phyloP scores from a whole-genome alignment of 2,329 filamentous ascomycete species.

The Exophiala viscosa region DNA sequence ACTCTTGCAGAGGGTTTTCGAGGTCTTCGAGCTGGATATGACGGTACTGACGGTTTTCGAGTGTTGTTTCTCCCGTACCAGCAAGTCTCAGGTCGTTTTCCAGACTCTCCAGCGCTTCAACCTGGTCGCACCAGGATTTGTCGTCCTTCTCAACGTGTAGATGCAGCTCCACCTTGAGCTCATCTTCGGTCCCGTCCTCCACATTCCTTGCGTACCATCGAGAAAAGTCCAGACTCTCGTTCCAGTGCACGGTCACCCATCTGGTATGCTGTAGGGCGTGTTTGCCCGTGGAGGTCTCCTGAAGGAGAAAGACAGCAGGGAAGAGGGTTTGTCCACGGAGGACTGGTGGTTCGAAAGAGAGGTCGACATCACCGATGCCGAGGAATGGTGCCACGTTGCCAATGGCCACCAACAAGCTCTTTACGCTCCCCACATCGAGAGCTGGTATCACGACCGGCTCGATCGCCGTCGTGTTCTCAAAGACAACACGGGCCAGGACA shows the following conservation, averaged over 20 bases:
- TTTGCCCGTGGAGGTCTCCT: background rate
- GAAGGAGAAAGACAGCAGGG: background rate
- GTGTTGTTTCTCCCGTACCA: background rate
- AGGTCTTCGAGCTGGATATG: background rate
- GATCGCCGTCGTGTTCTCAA: too few species aligned
- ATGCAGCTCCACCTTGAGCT: background rate
- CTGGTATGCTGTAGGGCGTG: background rate
- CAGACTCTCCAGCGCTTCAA: background rate
- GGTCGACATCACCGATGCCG: too few species aligned
- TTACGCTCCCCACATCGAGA: too few species aligned
- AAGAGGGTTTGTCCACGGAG: too few species aligned
- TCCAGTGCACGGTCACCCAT: background rate
- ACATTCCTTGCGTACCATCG: background rate
- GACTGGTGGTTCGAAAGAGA: too few species aligned
- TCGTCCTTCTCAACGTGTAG: background rate
- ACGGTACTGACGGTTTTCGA: background rate
- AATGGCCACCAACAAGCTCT: too few species aligned
- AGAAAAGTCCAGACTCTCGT: background rate
- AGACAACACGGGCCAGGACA: too few species aligned
- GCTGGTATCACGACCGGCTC: too few species aligned
- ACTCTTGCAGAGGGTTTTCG: background rate
- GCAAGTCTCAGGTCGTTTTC: background rate
- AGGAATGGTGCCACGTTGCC: too few species aligned
- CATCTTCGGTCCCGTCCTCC: background rate
- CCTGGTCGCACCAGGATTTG: background rate